Conservation (phyloP, 1,284 basidiomycete species). For the Hemileia vastatrix region DNA sequence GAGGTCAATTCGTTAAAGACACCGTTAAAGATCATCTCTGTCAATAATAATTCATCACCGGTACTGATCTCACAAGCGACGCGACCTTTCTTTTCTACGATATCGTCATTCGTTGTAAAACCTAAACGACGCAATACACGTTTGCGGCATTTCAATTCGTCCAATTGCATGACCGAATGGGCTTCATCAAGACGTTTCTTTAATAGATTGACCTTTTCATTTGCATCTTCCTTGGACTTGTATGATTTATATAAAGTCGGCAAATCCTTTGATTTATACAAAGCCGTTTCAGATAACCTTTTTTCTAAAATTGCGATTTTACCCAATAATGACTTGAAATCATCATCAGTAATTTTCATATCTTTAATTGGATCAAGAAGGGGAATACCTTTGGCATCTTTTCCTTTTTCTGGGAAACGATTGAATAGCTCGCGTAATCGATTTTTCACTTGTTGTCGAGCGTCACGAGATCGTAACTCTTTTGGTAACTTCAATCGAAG, state of each 20-base stretch:
- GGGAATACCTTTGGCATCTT: too few relatives aligned
- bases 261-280: conserved; percentile 65
- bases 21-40: conserved; percentile 95
- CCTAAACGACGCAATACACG: conserved; percentile 82
- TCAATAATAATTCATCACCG: conserved; percentile 90
- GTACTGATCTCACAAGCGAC: conserved; percentile 98
- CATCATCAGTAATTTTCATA: conserved; percentile 92
- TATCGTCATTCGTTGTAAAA: conserved; percentile 79
- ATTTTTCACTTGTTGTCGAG: conserved; percentile 76
- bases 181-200: conserved; percentile 79
- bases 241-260: conserved; percentile 71
- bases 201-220: conserved; percentile 61
- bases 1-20: conserved; percentile 81
- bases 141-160: conserved; percentile 92
- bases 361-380: conserved; percentile 86
- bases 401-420: conserved; percentile 75
- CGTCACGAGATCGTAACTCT: conserved; percentile 66
- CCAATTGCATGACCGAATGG: conserved; percentile 85
- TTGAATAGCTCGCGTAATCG: conserved; percentile 78
- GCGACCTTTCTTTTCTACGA: conserved; percentile 94
- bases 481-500: conserved; percentile 81
- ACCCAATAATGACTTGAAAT: too few relatives aligned
- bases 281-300: conserved; percentile 62
- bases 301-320: conserved; percentile 82
- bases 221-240: conserved; percentile 62